Evolutionary conservation across 768 basidiomycete genomes (phyloP), one percentile per base, ranked within the genome.

Genomic region (Tubosaeta brunneosetosa): DNA sequence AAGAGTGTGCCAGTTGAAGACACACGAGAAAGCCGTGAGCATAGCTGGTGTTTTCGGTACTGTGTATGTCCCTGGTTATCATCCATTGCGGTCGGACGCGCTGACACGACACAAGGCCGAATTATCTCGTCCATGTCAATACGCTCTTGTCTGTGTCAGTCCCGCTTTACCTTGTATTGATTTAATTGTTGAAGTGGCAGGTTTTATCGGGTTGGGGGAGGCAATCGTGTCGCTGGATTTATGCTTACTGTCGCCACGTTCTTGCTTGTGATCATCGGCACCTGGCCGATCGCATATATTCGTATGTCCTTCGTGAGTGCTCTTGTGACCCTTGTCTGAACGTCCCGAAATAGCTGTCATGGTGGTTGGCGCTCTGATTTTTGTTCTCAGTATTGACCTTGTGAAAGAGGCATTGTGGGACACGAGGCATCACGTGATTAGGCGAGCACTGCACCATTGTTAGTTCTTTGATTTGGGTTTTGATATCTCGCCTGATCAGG

Each of bases 371-470:
- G 85, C 92, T 2, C 75, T 99, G 50, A 97, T 98, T 56, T 94
- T 93, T 59, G 93, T 97, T 9, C 78, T 98, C 32, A 95, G 94
- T 0, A 81, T 97, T 46, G 95, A 98, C 59, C 82, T 99, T 36
- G 83, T 92, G 37, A 95, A 94, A 62, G 95, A 97, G 69, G 94
- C 97, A 0, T 66, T 97, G 9, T 98, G 94, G 94, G 95, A 99
- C 71, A 94, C 94, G 10, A 75, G 91, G 43, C 81, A 90, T 70
- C 84, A 93, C 16, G 91, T 91, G 19, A 93, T 83, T 76, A 74
- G 78, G 78, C 88, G 67, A 55, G 80, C 73, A 43, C 22, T 16
- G 8, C 25, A n/a, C 42, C 11, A 13, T 44, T 34, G 12, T 17
- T 26, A 29, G 47, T 2, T 9, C n/a, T 49, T 6, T 36, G 10